phyloP scores from a whole-genome alignment of 2,329 filamentous ascomycete species.

The Allantophomopsis lycopodina region DNA sequence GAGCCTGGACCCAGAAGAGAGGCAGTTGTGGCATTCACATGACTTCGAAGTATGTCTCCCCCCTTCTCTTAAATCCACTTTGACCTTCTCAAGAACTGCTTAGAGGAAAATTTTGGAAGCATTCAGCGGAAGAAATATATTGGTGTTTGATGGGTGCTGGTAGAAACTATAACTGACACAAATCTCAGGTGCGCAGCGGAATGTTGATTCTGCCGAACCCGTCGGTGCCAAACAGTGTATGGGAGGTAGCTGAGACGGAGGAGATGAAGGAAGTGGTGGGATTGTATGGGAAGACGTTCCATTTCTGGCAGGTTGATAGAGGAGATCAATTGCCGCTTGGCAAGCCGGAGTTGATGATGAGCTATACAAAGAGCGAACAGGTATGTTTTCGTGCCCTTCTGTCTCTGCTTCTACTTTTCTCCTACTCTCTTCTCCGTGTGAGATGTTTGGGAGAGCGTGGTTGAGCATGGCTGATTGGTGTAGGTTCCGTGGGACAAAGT shows the following conservation, averaged over 20 bases:
- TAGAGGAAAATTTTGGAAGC: no score
- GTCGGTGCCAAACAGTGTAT: constrained; percentile 41
- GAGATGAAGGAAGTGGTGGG: constrained; percentile 68
- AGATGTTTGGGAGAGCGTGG: background rate
- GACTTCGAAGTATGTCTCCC: constrained; percentile 29
- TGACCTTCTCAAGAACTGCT: no score
- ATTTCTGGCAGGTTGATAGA: constrained; percentile 74
- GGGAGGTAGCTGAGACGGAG: constrained; percentile 63
- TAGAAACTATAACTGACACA: no score
- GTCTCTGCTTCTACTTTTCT: no score
- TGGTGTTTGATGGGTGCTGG: no score
- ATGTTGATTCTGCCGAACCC: constrained; percentile 68
- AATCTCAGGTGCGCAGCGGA: constrained; percentile 24
- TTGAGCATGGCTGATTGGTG: constrained; percentile 15
- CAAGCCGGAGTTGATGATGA: constrained; percentile 48
- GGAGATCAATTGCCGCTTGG: constrained; percentile 53
- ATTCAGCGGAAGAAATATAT: no score
- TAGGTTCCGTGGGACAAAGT: constrained; percentile 20
- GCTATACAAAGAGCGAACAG: constrained; percentile 36
- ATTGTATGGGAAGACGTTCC: constrained; percentile 74
- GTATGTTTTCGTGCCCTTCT: constrained; percentile 19
- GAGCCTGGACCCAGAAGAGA: constrained; percentile 51
- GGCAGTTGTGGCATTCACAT: constrained; percentile 63
- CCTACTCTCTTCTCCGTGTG: no score
- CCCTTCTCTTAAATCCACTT: no score